Percentiles rank a stretch among this genome's conserved stretches.
phyloP scores from a whole-genome alignment of 805 yeast species.

The Candida sithepensis region DNA sequence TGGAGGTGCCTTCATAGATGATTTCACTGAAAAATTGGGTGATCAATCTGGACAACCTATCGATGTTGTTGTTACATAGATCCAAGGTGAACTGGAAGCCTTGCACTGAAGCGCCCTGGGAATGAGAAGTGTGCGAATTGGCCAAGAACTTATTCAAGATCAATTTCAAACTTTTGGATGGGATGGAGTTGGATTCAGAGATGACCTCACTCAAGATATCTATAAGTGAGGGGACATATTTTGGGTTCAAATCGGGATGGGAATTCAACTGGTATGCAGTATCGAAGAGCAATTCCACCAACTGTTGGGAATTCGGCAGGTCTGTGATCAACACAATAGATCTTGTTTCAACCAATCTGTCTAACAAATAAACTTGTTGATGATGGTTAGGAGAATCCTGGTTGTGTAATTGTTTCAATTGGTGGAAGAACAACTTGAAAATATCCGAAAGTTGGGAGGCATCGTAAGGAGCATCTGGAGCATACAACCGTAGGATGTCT shows the following conservation, averaged over 20 bases:
- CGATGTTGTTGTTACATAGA: conserved; percentile 67
- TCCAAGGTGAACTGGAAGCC: conserved; percentile 63
- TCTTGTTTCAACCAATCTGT: conserved; percentile 69
- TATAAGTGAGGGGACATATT: conserved; percentile 57
- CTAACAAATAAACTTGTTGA: conserved; percentile 62
- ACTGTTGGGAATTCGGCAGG: conserved; percentile 54
- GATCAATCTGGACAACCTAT: conserved; percentile 68
- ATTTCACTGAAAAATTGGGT: conserved; percentile 80
- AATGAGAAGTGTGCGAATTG: conserved; percentile 23
- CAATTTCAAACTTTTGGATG: conserved; percentile 55
- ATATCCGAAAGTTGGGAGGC: conserved; percentile 57
- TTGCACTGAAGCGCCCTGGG: conserved; percentile 39
- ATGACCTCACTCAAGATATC: conserved; percentile 75
- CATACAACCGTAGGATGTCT: conserved; percentile 72
- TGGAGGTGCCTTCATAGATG: conserved; percentile 51
- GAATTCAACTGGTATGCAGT: conserved; percentile 50
- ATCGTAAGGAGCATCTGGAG: conserved; percentile 88
- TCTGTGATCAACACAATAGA: conserved; percentile 74
- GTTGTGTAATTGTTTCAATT: conserved; percentile 50
- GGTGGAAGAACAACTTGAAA: conserved; percentile 62
- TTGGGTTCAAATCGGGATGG: conserved; percentile 41
- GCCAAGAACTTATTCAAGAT: conserved; percentile 61
- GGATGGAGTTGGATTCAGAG: conserved; percentile 64
- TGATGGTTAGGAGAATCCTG: conserved; percentile 56
- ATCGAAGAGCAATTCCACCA: conserved; percentile 55